Base-by-base conservation (phyloP, 2,329 filamentous ascomycete genomes). In the Neospermospora avenae region DNA sequence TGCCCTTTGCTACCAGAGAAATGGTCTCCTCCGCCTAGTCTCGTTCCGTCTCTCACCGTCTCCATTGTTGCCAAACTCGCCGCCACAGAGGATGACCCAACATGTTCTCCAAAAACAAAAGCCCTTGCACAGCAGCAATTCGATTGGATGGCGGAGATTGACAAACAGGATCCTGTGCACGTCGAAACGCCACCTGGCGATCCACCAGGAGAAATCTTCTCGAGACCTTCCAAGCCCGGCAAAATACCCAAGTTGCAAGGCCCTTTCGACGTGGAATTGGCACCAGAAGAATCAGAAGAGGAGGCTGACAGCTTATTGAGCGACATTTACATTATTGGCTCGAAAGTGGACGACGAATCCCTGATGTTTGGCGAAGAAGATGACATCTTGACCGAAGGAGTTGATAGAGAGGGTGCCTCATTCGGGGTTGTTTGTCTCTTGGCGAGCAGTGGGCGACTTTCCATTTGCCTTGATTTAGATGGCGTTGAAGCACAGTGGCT, bases 1-100 rank as follows among this genome's bases (percentile, higher is more conserved):
- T 97, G 93, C 71, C 95, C 95, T 1, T 80, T 99, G 42, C 79
- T 99, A 34, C 95, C 95, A 0, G 86, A 86, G 55, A 91, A 88
- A 68, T 98, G 93, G 92, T 85, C 90, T 24, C 86, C 89, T 24
- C 86, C 88, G 14, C 82, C 87, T 1, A 88, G 89, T 0, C 79
- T 95, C 34, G 85, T 96, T 14, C 89, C 92, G 2, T 92, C 91
- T 0, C 80, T 97, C 22, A 91, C 90, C 0, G 87, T 93, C 0
- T 89, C 89, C 8, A 89, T 96, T 59, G 86, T 96, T 25, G 86
- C 90, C 41, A 91, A 90, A 65, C 76, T 88, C 13, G 85, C 81
- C 2, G 80, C 81, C 3, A 78, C 83, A 42, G 84, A 88, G 65
- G 84, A 86, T 65, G 84, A 87, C 65, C 78, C 80, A 1, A 72